Base-by-base conservation (phyloP, 495 filamentous ascomycete genomes). In the Cairneyella variabilis region DNA sequence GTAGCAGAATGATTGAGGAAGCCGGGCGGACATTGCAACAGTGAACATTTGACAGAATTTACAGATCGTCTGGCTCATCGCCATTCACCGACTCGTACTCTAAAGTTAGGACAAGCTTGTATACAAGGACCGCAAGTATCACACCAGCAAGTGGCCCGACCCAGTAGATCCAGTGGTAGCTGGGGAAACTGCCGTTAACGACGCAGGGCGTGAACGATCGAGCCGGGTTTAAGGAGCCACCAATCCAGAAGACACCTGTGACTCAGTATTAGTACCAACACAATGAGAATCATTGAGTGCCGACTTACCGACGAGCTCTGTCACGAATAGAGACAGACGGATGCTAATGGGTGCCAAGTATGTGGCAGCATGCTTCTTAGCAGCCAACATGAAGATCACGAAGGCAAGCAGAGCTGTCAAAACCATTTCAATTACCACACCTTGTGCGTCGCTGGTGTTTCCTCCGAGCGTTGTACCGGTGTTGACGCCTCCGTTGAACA, bases 81-180 rank as follows among this genome's bases (percentile, higher is more conserved):
- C 23, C 44, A 2, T 53, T 0, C 78, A 39, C 46, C 12, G 80
- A 83, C 67, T 90, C 80, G 65, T 88, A 95, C 58, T 85, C 79
- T 37, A 92, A 73, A 2, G 72, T 59, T 58, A 86, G 82, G 49
- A 90, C 74, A 47, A 89, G 63, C 27, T 72, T 71, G 61, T 88
- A 91, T 62, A 91, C 85, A 3, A 71, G 80, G 0, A 74, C 80
- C 0, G 89, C 88, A 1, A 90, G 64, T 3, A 89, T 54, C 0
- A 75, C 66, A n/a, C 79, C 80, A 1, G 76, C 51, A 16, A 70
- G 53, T 11, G 83, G 83, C 0, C 80, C 83, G 20, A 85, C 46
- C 72, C 75, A 84, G 68, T 85, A 85, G 53, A 87, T 86, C 86
- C 84, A 89, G 57, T 88, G 85, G 70, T 88, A 79, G 44, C 67